Evolutionary conservation across 2,329 filamentous ascomycete species (phyloP).

Genomic region (Coniochaeta sp.): DNA sequence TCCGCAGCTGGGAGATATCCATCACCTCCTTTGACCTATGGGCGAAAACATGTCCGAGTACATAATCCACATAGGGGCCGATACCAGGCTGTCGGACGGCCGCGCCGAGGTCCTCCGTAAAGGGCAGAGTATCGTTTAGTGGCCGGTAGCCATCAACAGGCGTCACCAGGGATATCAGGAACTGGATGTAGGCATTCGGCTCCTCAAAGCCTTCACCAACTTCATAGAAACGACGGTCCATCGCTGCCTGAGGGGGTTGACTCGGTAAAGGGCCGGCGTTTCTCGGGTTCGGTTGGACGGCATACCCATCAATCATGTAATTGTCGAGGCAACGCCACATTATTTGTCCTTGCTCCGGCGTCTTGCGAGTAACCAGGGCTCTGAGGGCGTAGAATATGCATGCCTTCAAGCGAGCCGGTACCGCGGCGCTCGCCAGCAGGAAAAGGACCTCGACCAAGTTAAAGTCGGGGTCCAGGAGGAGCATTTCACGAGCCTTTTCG

Average conservation of each 20-base stretch:
- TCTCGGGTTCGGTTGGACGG: conserved; percentile 19
- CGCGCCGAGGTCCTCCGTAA: conserved; percentile 77
- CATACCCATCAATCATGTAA: conserved; percentile 63
- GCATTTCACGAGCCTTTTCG: conserved; percentile 61
- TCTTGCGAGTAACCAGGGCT: conserved; percentile 70
- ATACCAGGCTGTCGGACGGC: conserved; percentile 74
- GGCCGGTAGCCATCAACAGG: conserved; percentile 55
- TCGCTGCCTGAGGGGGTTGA: conserved; percentile 26
- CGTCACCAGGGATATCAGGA: conserved; percentile 65
- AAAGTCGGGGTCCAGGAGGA: conserved; percentile 58
- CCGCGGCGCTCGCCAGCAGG: conserved; percentile 68
- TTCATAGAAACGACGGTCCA: conserved; percentile 64
- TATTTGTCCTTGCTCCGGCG: conserved; percentile 54
- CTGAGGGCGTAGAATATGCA: conserved; percentile 75
- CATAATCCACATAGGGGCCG: conserved; percentile 88
- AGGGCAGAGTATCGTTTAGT: conserved; percentile 71
- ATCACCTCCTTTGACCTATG: conserved; percentile 57
- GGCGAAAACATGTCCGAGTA: conserved; percentile 71
- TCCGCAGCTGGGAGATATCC: conserved; percentile 61
- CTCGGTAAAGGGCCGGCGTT: conserved; percentile 8
- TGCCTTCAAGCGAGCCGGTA: conserved; percentile 71
- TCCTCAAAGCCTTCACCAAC: conserved; percentile 78
- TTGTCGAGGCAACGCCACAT: conserved; percentile 79
- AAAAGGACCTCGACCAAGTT: conserved; percentile 69
- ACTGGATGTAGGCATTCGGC: conserved; percentile 72